phyloP scores from a whole-genome alignment of 177 flowering plant genomes.

The Vitis hybrid region DNA sequence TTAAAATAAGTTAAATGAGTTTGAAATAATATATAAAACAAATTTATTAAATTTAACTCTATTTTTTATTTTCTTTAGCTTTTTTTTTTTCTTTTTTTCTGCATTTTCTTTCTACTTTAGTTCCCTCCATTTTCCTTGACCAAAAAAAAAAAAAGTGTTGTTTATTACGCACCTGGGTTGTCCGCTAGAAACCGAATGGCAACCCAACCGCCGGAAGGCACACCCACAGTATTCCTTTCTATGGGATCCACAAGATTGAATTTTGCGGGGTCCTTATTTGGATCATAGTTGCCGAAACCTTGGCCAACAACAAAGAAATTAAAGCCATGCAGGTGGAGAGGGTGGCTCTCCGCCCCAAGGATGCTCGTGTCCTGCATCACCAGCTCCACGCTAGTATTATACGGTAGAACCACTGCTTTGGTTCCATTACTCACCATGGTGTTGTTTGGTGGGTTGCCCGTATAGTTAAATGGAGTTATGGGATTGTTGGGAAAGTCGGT shows the following conservation, averaged over 20 bases:
- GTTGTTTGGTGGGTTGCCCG: conserved; percentile 51
- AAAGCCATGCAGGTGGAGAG: conserved; percentile 59
- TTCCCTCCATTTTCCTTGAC: too few species aligned
- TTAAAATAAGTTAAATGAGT: too few species aligned
- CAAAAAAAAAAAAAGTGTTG: too few species aligned
- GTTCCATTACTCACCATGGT: conserved; percentile 42
- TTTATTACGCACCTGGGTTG: conserved; percentile 39
- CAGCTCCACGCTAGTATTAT: conserved; percentile 49
- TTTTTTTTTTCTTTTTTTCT: too few species aligned
- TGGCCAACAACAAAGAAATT: conserved; percentile 59
- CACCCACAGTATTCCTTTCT: conserved; percentile 50
- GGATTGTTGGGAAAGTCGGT: conserved; percentile 44
- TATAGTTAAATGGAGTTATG: conserved; percentile 34
- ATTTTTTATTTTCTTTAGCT: too few species aligned
- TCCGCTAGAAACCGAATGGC: conserved; percentile 53
- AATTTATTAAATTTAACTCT: too few species aligned
- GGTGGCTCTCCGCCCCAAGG: conserved; percentile 56
- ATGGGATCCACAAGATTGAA: conserved; percentile 48
- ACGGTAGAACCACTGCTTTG: conserved; percentile 36
- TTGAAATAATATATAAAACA: too few species aligned
- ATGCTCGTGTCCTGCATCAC: conserved; percentile 61
- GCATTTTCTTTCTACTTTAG: too few species aligned
- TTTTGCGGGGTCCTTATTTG: conserved; percentile 33
- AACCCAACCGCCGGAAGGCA: conserved; percentile 61
- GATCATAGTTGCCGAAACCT: conserved; percentile 50